Percentiles rank a stretch among this genome's conserved stretches.
phyloP scores from a whole-genome alignment of 768 basidiomycete genomes.

The Leccinum broughii region DNA sequence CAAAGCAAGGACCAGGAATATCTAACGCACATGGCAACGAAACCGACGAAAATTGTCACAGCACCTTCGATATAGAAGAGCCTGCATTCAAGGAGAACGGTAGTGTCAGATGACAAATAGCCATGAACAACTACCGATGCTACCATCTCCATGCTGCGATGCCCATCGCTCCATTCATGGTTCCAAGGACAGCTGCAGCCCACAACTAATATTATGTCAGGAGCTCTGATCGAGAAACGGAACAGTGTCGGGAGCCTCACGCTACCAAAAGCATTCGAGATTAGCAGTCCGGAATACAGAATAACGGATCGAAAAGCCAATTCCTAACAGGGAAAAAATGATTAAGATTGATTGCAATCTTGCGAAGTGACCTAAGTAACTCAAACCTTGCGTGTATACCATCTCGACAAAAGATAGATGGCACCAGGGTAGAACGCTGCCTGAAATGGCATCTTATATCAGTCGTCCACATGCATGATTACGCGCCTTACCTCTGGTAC shows the following conservation, averaged over 20 bases:
- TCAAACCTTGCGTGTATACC: not conserved
- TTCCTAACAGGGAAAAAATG: not conserved
- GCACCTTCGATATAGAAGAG: not conserved
- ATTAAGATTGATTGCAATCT: not conserved
- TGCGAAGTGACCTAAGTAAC: not conserved
- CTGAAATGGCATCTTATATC: not conserved
- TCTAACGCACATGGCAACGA: not conserved
- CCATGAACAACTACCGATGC: not conserved
- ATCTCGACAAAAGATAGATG: not conserved
- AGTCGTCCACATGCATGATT: not conserved
- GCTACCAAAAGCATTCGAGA: not conserved
- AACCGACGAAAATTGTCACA: not conserved
- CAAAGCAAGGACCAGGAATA: not conserved
- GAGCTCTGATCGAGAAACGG: not conserved
- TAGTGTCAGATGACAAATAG: not conserved
- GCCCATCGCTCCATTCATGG: not conserved
- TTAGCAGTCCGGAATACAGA: not conserved
- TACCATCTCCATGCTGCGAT: not conserved
- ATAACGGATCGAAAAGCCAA: not conserved
- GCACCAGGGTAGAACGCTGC: not conserved
- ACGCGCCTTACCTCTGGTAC: not conserved
- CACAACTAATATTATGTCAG: not conserved
- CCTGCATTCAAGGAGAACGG: not conserved
- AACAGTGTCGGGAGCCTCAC: not conserved
- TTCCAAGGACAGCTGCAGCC: not conserved